Percentiles rank a stretch among this genome's conserved stretches.
Conservation (phyloP, 2,329 filamentous ascomycete genomes). For the Aspergillus chevalieri region DNA sequence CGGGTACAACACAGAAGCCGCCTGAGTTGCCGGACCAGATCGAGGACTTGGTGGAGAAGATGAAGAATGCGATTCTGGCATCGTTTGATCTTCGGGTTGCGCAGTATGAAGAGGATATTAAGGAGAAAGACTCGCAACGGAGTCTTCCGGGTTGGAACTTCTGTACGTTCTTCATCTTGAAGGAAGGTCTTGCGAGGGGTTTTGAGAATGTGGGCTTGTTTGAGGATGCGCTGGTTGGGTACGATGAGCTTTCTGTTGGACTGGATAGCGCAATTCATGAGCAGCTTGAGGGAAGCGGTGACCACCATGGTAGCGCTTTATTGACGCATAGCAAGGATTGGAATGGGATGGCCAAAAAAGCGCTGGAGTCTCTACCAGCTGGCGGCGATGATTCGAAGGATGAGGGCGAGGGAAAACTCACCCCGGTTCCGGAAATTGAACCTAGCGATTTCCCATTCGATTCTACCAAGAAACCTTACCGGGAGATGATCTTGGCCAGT, state of each 20-base stretch:
- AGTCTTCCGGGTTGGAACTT: constrained; percentile 95
- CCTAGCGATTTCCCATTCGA: constrained; percentile 36
- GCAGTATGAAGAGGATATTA: constrained; percentile 96
- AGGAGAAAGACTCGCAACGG: constrained; percentile 83
- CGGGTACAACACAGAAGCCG: constrained; percentile 53
- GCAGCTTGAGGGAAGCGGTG: constrained; percentile 55
- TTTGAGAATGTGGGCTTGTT: constrained; percentile 95
- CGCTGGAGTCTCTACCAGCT: constrained; percentile 36
- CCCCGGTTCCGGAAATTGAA: constrained; percentile 23
- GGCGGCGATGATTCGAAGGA: constrained; percentile 17
- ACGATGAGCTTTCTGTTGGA: constrained; percentile 86
- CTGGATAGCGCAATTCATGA: constrained; percentile 77
- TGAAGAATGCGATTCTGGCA: constrained; percentile 78
- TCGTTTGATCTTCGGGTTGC: constrained; percentile 87
- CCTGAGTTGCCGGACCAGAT: constrained; percentile 77
- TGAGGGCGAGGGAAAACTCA: constrained; percentile 24
- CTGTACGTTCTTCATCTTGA: constrained; percentile 96
- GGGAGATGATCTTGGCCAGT: constrained; percentile 86
- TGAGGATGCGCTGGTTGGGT: constrained; percentile 89
- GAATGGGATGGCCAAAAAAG: constrained; percentile 52
- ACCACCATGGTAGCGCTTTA: constrained; percentile 66
- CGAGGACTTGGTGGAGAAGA: constrained; percentile 74
- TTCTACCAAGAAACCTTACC: constrained; percentile 69
- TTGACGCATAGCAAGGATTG: constrained; percentile 68
- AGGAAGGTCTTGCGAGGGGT: constrained; percentile 85